phyloP scores from a whole-genome alignment of 768 basidiomycete species.

The Xerocomus potaroensis region DNA sequence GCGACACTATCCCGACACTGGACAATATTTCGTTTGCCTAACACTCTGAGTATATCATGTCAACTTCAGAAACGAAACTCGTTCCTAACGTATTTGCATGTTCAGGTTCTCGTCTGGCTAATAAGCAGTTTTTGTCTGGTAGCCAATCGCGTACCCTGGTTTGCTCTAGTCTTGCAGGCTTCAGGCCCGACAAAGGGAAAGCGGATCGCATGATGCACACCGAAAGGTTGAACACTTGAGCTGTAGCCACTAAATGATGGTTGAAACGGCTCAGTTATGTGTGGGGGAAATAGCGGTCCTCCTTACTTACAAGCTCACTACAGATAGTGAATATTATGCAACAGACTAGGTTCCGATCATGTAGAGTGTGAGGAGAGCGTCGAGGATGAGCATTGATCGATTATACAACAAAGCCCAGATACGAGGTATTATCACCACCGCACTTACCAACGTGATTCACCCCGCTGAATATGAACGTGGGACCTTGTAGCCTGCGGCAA shows the following conservation, averaged over 20 bases:
- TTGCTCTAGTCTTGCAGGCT: too few species aligned
- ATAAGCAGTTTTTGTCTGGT: too few species aligned
- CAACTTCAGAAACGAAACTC: too few species aligned
- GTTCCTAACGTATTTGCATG: too few species aligned
- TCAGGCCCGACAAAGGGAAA: too few species aligned
- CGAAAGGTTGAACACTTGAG: background rate
- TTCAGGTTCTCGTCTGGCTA: too few species aligned
- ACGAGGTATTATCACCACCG: slow-evolving; percentile 1
- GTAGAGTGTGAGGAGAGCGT: background rate
- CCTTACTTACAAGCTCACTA: background rate
- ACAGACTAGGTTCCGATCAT: background rate
- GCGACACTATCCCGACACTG: too few species aligned
- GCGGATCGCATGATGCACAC: background rate
- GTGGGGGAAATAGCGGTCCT: background rate
- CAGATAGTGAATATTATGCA: background rate
- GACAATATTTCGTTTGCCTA: too few species aligned
- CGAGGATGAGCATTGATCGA: background rate
- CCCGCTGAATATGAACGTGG: background rate
- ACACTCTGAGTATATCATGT: too few species aligned
- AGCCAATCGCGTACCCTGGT: too few species aligned
- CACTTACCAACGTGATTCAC: background rate
- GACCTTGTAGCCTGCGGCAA: background rate
- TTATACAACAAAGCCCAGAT: background rate
- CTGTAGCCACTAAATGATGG: background rate
- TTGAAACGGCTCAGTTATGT: too few species aligned